These are phyloP conservation scores for Brassica incana DNA, from an alignment of 345 rosid species.

Conservation along the genomic window DNA sequence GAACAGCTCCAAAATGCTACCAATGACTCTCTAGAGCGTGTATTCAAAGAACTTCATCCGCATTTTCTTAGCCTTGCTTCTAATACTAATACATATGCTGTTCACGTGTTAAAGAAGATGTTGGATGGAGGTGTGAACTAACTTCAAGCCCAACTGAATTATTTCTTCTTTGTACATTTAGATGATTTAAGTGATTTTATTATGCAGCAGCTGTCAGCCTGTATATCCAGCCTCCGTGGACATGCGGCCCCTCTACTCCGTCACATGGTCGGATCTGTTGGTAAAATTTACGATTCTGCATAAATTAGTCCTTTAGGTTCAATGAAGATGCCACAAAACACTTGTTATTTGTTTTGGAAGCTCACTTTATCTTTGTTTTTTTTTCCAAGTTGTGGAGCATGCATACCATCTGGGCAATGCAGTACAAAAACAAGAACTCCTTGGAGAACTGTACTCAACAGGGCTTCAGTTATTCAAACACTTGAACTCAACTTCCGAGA, in stretches of 20 bases:
- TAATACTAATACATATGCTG: conserved; percentile 54
- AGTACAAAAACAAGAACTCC: conserved; percentile 85
- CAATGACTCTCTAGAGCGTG: background rate
- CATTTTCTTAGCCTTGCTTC: conserved; percentile 67
- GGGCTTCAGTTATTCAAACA: conserved; percentile 90
- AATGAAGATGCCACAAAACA: background rate
- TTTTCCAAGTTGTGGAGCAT: conserved; percentile 67
- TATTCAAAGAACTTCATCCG: conserved; percentile 75
- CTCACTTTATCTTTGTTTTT: conserved; percentile 20
- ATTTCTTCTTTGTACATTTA: conserved; percentile 4
- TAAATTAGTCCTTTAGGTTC: background rate
- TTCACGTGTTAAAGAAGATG: conserved; percentile 81
- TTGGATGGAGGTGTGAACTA: conserved; percentile 65
- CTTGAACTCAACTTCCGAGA: conserved; percentile 58
- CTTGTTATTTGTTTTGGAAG: background rate
- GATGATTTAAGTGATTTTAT: background rate
- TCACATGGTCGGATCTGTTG: conserved; percentile 89
- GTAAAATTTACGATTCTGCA: conserved; percentile 42
- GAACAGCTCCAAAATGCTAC: too few relatives aligned
- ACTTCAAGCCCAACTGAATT: background rate
- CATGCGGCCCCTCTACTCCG: conserved; percentile 78
- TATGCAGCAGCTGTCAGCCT: conserved; percentile 56
- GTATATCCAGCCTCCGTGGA: conserved; percentile 78
- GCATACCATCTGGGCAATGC: conserved; percentile 79
- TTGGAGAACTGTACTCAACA: conserved; percentile 78